Evolutionary conservation across 2,329 filamentous ascomycete genomes (phyloP).

Genomic region (Alternaria sp.): DNA sequence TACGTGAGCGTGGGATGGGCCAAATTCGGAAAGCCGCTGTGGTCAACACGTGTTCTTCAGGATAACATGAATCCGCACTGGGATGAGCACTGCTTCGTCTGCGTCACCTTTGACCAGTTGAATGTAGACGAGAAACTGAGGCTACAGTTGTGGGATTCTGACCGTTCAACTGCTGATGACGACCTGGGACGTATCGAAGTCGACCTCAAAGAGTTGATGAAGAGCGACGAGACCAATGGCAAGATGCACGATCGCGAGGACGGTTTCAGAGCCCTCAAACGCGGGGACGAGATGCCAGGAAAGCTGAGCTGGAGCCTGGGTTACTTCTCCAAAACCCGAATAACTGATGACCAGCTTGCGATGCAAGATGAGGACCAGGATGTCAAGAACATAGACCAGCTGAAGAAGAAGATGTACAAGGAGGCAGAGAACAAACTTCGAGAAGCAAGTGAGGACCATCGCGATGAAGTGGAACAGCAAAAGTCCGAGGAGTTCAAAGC

Average conservation of each 20-base stretch:
- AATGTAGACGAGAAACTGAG: conserved; percentile 74
- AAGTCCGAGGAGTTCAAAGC: conserved; percentile 69
- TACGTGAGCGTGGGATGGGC: conserved; percentile 78
- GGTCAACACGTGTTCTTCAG: conserved; percentile 68
- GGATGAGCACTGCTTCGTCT: conserved; percentile 73
- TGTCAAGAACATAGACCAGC: conserved; percentile 63
- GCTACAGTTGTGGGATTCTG: conserved; percentile 77
- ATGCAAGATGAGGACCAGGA: conserved; percentile 66
- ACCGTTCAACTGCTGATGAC: conserved; percentile 74
- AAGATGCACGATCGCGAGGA: conserved; percentile 69
- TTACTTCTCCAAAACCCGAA: conserved; percentile 71
- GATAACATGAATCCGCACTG: conserved; percentile 72
- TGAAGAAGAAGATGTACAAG: conserved; percentile 63
- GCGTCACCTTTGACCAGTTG: conserved; percentile 73
- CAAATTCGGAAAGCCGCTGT: conserved; percentile 75
- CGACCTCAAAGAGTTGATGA: conserved; percentile 70
- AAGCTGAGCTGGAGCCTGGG: conserved; percentile 73
- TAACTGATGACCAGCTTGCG: conserved; percentile 67
- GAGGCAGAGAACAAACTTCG: conserved; percentile 68
- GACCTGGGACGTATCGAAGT: conserved; percentile 76
- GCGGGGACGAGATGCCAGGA: conserved; percentile 72
- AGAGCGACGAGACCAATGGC: conserved; percentile 63
- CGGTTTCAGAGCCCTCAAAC: conserved; percentile 68
- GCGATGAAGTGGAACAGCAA: conserved; percentile 70
- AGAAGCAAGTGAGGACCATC: conserved; percentile 66